Base-by-base conservation (phyloP, 306 rosid species). In the Alnus rubra region DNA sequence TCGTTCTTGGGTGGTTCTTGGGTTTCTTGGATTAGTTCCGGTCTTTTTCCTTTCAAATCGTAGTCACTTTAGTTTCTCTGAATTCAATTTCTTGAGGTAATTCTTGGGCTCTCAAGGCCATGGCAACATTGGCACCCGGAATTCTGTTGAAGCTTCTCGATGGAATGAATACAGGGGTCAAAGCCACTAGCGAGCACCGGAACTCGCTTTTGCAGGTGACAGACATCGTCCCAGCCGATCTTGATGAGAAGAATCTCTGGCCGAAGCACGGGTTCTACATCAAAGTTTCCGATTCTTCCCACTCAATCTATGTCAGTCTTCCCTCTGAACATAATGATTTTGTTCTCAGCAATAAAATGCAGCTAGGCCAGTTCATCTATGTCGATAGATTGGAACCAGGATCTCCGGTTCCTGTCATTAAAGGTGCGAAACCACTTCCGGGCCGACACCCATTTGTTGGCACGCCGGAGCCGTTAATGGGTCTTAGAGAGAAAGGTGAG, bases 81-180 rank as follows among this genome's bases (percentile, higher is more conserved):
- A 42, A 1, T 70, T 30, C 5, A 23, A 18, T 9, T 9, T 49
- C 28, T 15, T 19, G 18, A 39, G 53, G 18, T 10, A 11, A 49
- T 59, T 80, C 75, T 74, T 60, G 71, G 31, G 37, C 55, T 56
- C 48, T 8, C 15, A 12, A 75, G 10, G 5, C 23, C 12, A 91
- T 95, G 98, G 93, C 98, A 30, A 78, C 94, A 7, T 83, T 96
- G 31, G 97, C 96, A 49, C 98, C 99, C 5, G 98, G 99, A 39
- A 88, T 93, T 76, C 77, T 96, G 1, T 14, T 85, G 81, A 93
- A 96, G 88, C 99, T 96, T 48, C 87, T 95, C 23, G 73, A 90
- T 67, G 94, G 92, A 5, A 76, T 93, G 78, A 88, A 81, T 82
- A 89, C 92, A 0, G 99, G 96, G 15, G 74, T 75, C 0, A 96